Conservation (phyloP, 2,329 filamentous ascomycete genomes). For the Tolypocladium pustulatum region DNA sequence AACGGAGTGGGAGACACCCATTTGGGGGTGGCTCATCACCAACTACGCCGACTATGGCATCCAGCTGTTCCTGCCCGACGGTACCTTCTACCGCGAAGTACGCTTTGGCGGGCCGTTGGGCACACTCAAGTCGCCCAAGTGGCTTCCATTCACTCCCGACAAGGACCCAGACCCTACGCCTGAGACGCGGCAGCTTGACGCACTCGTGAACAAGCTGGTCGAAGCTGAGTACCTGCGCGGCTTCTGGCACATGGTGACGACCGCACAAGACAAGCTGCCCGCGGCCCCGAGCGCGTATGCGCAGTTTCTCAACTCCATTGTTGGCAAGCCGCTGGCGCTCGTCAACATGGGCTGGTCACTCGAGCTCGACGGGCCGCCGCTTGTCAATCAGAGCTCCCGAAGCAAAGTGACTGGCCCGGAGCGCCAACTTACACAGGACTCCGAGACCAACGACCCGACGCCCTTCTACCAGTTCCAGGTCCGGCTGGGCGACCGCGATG, state of each 20-base stretch:
- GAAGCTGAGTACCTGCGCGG: constrained; percentile 16
- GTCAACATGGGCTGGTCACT: constrained; percentile 27
- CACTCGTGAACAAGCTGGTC: constrained; percentile 12
- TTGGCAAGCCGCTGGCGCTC: constrained; percentile 30
- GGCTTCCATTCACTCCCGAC: constrained; percentile 22
- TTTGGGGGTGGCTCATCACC: constrained; percentile 30
- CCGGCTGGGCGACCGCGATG: constrained; percentile 22
- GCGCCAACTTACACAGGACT: background rate
- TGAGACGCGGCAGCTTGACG: constrained; percentile 13
- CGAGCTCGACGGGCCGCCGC: constrained; percentile 17
- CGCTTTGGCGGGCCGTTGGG: constrained; percentile 21
- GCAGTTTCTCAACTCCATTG: constrained; percentile 20
- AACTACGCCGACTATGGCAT: constrained; percentile 30
- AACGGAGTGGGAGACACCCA: constrained; percentile 27
- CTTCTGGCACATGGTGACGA: constrained; percentile 25
- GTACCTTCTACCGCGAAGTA: constrained; percentile 31
- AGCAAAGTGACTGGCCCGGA: constrained; percentile 1
- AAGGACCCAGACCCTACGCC: background rate
- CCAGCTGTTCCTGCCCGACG: constrained; percentile 29
- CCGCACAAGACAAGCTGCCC: constrained; percentile 12
- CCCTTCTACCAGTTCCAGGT: constrained; percentile 22
- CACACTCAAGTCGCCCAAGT: constrained; percentile 11
- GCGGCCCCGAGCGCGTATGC: constrained; percentile 24
- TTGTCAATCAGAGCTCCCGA: constrained; percentile 10
- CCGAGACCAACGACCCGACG: background rate